Evolutionary conservation across 1,139 yeast species (phyloP), one percentile per base, ranked within the genome.

Genomic region (Debaryomycetaceae sp.): DNA sequence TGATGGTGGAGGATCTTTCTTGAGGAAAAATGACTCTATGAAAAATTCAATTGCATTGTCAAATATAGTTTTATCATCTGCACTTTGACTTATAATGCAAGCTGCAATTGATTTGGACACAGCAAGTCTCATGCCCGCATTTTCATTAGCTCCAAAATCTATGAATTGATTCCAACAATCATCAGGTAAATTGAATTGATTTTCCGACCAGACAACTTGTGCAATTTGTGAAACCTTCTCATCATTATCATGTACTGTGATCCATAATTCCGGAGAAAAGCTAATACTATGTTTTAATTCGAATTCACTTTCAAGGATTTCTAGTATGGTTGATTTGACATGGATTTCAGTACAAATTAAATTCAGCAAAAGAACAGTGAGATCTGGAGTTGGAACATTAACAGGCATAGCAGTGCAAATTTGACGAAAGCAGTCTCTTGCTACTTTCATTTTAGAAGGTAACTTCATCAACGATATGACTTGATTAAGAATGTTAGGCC

Each of bases 251-350:
- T 84, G 89, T 43, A 78, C 75, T 15, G 87, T 76, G 43, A 94
- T 82, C 81, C 87, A 91, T 26, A 92, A 63, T 58, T 91, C 95
- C 42, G 73, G 78, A 19, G 83, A 72, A 53, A 76, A 78, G 6
- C 67, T 63, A 55, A 78, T 51, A 34, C 67, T 72, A 0, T 79
- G 73, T n/a, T 73, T 65, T 40, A 92, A 64, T 46, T 89, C 96
- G 51, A 89, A 84, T 55, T 92, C 97, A 39, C 87, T 78, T 57
- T 92, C 98, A 35, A 94, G 61, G 7, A 83, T 83, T 59, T 92
- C 97, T 47, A 94, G 70, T 33, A 91, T 76, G 1, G 95, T 77
- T 8, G 81, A 73, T 48, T 95, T 81, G 7, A 89, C 94, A 63
- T 86, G 85, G 5, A 70, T 63, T 44, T 82, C 84, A 0, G 87